phyloP scores from a whole-genome alignment of 768 basidiomycete species.

The Lentinus tigrinus region DNA sequence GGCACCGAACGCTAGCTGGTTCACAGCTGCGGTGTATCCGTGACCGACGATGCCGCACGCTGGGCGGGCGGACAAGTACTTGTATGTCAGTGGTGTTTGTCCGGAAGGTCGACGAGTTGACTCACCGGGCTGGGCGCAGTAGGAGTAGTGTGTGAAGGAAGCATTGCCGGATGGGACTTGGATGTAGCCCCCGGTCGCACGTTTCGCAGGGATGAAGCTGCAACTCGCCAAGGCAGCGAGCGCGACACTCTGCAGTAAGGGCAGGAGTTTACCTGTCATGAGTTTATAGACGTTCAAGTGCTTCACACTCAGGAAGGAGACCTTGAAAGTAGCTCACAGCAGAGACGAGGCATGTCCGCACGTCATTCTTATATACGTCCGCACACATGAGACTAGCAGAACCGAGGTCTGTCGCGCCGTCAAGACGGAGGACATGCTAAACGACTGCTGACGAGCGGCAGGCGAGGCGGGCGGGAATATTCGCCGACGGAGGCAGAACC shows the following conservation, averaged over 20 bases:
- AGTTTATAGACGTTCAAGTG: no score
- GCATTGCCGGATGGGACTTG: slow-evolving; percentile 51
- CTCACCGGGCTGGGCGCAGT: slow-evolving; percentile 49
- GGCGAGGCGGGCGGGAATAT: no score
- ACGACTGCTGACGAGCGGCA: no score
- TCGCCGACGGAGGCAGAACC: no score
- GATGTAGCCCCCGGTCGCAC: slow-evolving; percentile 50
- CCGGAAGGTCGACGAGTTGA: neutral
- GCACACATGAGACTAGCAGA: no score
- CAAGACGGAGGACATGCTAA: no score
- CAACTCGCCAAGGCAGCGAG: slow-evolving; percentile 15
- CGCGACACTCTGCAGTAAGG: slow-evolving; percentile 8
- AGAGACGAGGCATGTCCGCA: no score
- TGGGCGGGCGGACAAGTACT: slow-evolving; percentile 10
- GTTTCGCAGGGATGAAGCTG: slow-evolving; percentile 16
- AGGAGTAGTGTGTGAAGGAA: slow-evolving; percentile 58
- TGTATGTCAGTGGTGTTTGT: neutral
- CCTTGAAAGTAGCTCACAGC: no score
- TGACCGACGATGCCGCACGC: slow-evolving; percentile 52
- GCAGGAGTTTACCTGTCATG: neutral
- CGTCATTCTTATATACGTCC: no score
- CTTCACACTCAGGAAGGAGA: no score
- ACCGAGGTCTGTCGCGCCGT: no score
- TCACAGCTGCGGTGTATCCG: slow-evolving; percentile 58
- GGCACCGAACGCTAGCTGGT: slow-evolving; percentile 55